Conservation (phyloP, 257 asterid species). For the Nicotiana benthamiana region DNA sequence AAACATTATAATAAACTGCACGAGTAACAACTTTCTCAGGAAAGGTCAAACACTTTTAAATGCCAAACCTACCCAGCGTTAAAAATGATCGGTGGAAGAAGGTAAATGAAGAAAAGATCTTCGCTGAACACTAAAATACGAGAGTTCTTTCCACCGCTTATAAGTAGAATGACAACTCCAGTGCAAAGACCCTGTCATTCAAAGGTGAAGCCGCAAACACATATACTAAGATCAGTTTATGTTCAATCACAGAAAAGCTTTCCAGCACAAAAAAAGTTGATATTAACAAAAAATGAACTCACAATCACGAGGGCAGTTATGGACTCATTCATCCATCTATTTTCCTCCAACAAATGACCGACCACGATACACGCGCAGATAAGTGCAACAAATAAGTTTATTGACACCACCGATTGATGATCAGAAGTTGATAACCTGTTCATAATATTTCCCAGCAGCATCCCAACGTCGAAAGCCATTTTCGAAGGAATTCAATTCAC, state of each 20-base stretch:
- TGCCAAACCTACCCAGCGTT: constrained; percentile 74
- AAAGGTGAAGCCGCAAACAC: constrained; percentile 3
- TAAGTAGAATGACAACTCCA: constrained; percentile 70
- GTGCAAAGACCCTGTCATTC: constrained; percentile 63
- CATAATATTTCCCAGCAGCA: constrained; percentile 23
- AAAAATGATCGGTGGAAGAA: constrained; percentile 97
- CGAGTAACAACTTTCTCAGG: neutral
- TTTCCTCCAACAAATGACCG: constrained; percentile 94
- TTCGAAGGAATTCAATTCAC: constrained; percentile 13
- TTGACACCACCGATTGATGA: constrained; percentile 68
- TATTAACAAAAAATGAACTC: constrained; percentile 11
- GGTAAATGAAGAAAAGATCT: constrained; percentile 92
- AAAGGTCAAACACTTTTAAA: neutral
- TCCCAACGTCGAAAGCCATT: constrained; percentile 44
- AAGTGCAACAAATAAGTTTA: constrained; percentile 71
- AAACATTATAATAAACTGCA: neutral
- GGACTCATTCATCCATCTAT: constrained; percentile 97
- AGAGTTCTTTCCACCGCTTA: constrained; percentile 74
- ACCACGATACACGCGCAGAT: constrained; percentile 80
- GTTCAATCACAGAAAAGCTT: no score
- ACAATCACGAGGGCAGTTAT: constrained; percentile 79
- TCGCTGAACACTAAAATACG: constrained; percentile 88
- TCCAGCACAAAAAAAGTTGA: neutral
- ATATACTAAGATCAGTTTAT: neutral
- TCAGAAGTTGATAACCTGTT: constrained; percentile 44